Evolutionary conservation across 225 moss, liverwort and hornwort species (phyloP).

Genomic region (Straminergon stramineum): DNA sequence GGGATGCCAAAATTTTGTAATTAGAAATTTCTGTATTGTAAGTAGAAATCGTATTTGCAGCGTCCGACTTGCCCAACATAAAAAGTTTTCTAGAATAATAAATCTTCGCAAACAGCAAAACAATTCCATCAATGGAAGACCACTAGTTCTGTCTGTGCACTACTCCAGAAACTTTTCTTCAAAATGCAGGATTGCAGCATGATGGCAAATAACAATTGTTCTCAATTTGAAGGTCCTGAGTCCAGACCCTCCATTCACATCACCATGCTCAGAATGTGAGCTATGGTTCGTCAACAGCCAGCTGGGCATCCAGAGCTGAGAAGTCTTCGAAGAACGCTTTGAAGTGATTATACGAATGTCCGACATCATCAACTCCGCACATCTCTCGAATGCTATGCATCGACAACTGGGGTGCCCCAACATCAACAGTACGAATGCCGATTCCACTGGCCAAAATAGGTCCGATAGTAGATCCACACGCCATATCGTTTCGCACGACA

Average conservation of each 20-base stretch:
- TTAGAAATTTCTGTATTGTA: background rate
- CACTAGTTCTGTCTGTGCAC: background rate
- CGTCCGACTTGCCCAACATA: background rate
- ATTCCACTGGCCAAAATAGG: slow-evolving; percentile 90
- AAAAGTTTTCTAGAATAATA: background rate
- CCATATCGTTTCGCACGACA: slow-evolving; percentile 87
- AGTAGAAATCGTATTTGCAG: background rate
- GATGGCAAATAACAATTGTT: background rate
- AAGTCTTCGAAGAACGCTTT: slow-evolving; percentile 89
- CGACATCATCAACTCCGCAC: slow-evolving; percentile 95
- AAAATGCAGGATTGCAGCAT: background rate
- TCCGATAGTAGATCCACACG: slow-evolving; percentile 97
- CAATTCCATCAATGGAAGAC: background rate
- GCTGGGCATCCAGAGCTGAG: slow-evolving; percentile 56
- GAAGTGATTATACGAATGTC: slow-evolving; percentile 62
- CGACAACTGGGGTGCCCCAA: slow-evolving; percentile 87
- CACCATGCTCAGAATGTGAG: background rate
- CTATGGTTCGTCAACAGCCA: slow-evolving; percentile 42
- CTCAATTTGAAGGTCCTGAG: background rate
- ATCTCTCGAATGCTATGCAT: slow-evolving; percentile 99
- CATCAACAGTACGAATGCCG: slow-evolving; percentile 91
- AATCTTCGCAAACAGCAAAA: background rate
- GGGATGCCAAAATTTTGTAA: too few relatives aligned
- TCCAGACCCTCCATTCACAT: background rate
- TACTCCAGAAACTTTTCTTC: background rate